Percentiles rank a stretch among this genome's conserved stretches.
These are phyloP conservation scores for Coemansia sp. DNA, from an alignment of 192 early-diverging fungal species.

Conservation along the genomic window DNA sequence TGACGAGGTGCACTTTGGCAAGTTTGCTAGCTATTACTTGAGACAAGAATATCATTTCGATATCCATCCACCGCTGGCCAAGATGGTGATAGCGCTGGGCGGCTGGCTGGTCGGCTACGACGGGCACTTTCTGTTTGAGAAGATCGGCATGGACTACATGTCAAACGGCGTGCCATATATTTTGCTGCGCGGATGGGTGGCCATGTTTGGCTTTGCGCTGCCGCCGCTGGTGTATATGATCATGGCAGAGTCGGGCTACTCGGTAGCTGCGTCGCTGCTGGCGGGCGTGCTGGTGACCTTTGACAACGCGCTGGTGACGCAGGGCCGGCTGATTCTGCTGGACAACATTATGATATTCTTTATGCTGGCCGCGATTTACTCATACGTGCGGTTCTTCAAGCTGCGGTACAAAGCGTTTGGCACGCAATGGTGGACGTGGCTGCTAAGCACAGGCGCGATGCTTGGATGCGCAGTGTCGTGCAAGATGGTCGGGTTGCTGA, in stretches of 20 bases:
- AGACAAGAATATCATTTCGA: conserved; percentile 91
- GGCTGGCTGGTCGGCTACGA: conserved; percentile 90
- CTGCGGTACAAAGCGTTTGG: conserved; percentile 71
- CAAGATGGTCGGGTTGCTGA: conserved; percentile 95
- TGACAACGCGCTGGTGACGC: conserved; percentile 89
- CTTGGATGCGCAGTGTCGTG: conserved; percentile 73
- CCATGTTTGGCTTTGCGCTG: conserved; percentile 73
- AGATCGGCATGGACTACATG: conserved; percentile 90
- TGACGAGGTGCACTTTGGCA: conserved; percentile 99
- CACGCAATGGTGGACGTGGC: conserved; percentile 82
- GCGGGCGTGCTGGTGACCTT: conserved; percentile 80
- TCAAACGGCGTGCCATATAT: conserved; percentile 88
- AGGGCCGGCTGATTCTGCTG: conserved; percentile 89
- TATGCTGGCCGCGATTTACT: conserved; percentile 78
- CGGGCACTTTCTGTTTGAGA: conserved; percentile 92
- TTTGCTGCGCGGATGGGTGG: conserved; percentile 75
- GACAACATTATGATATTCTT: conserved; percentile 94
- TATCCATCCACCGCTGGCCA: conserved; percentile 95
- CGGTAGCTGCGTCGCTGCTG: conserved; percentile 68
- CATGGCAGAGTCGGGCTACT: conserved; percentile 85
- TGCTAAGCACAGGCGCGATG: conserved; percentile 74
- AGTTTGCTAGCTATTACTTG: conserved; percentile 94
- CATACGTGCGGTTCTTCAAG: conserved; percentile 88
- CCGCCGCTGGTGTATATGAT: conserved; percentile 79
- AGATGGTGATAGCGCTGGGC: conserved; percentile 81